Evolutionary conservation across 345 rosid species (phyloP), one percentile per base, ranked within the genome.

Genomic region (Lenwebbia sp.): DNA sequence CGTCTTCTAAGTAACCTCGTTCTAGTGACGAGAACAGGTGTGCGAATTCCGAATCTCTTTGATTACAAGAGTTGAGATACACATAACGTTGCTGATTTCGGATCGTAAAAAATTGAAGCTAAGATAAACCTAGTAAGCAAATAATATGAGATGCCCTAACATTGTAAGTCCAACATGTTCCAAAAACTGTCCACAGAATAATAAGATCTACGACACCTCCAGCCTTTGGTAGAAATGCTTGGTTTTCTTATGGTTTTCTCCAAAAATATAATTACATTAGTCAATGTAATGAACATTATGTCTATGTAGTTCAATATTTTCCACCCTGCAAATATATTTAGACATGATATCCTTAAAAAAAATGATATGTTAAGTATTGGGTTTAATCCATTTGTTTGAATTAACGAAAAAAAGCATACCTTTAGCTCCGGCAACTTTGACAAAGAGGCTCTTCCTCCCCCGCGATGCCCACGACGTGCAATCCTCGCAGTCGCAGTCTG

Each of bases 401-500:
- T 40, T 62, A 1, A 15, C 75, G 41, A 7, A 30, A 62, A 62
- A 54, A 23, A 55, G 23, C 47, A 1, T 37, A 94, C 95, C 95
- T 92, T 89, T 91, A 51, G 91, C 92, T 70, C 92, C 94, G 84
- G 96, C 91, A 8, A 95, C 91, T 87, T 89, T 94, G n/a, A 98
- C 98, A 84, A 90, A 96, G 85, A 98, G 99, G 53, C 93, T 89
- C 82, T 92, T 90, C 84, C 89, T 90, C 85, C 88, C 78, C 56
- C 92, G 89, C 85, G 93, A 90, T 55, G 92, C 84, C 99, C 99
- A 98, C 51, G 91, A 90, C 74, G 90, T 95, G 90, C 99, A 98
- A 86, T 90, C 83, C 56, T 87, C 88, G 86, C 99, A 97, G 83
- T 94, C 98, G 82, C 99, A 97, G 87, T 96, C 99, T 19, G 98